phyloP scores from a whole-genome alignment of 305 asterid genomes.

The Solanum hybrid region DNA sequence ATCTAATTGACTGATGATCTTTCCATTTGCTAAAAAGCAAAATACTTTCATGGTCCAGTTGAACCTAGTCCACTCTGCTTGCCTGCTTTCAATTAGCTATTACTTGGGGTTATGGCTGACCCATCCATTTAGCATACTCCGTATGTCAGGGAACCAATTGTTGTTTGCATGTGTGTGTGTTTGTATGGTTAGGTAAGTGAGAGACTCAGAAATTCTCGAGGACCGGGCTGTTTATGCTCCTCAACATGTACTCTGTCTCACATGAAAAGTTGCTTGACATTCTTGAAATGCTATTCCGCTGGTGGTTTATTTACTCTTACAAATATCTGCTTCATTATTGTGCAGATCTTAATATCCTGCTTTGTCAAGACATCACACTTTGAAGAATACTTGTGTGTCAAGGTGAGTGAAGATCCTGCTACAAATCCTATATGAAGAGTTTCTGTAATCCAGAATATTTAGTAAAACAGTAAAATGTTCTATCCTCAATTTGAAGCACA shows the following conservation, averaged over 20 bases:
- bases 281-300: not conserved
- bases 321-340: constrained; percentile 7
- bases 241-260: not conserved
- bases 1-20: not conserved
- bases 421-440: not conserved
- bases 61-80: not conserved
- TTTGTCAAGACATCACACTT: constrained; percentile 94
- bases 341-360: constrained; percentile 89
- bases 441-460: not conserved
- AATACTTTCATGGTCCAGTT: not conserved
- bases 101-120: not conserved
- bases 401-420: constrained; percentile 41
- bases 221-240: not conserved
- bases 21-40: not conserved
- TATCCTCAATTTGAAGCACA: not conserved
- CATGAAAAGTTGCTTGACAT: not conserved
- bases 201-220: not conserved
- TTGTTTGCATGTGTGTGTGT: not conserved
- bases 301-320: not conserved
- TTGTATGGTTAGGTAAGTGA: not conserved
- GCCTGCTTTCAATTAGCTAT: not conserved
- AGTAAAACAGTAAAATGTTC: not conserved
- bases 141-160: not conserved
- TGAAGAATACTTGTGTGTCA: constrained; percentile 89
- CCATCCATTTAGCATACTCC: not conserved